These are phyloP conservation scores for Vigna reflexopilosa DNA, from an alignment of 306 rosid genomes.

Conservation along the genomic window DNA sequence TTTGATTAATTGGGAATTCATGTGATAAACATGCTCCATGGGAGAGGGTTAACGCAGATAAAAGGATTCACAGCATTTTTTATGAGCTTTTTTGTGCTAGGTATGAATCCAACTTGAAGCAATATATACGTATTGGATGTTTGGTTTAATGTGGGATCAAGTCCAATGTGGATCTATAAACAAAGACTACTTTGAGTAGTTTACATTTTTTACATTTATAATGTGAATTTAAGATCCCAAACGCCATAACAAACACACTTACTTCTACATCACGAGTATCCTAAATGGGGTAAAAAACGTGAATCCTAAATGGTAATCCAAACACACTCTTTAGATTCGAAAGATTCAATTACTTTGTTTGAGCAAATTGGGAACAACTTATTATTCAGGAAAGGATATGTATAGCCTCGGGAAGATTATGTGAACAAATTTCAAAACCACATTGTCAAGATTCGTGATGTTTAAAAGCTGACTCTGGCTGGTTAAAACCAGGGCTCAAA, in stretches of 20 bases:
- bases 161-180: too few relatives aligned
- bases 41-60: neutral
- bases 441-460: neutral
- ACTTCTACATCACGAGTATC: too few relatives aligned
- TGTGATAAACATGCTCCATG: conserved; percentile 13
- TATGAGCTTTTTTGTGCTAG: too few relatives aligned
- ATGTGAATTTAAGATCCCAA: too few relatives aligned
- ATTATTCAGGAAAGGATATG: neutral
- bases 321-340: neutral
- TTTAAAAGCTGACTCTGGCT: conserved; percentile 16
- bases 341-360: conserved; percentile 6
- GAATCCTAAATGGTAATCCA: too few relatives aligned
- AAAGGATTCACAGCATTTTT: neutral
- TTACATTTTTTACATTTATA: too few relatives aligned
- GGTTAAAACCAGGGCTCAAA: conserved; percentile 1
- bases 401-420: conserved; percentile 9
- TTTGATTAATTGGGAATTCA: neutral
- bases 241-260: too few relatives aligned
- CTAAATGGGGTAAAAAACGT: too few relatives aligned
- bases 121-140: too few relatives aligned
- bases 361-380: neutral
- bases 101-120: too few relatives aligned
- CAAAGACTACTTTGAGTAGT: too few relatives aligned
- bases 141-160: too few relatives aligned
- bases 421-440: conserved; percentile 19